Percentiles rank a stretch among this genome's conserved stretches.
Evolutionary conservation across 805 yeast species (phyloP).

Genomic region (Saccharomycodes ludwigii): DNA sequence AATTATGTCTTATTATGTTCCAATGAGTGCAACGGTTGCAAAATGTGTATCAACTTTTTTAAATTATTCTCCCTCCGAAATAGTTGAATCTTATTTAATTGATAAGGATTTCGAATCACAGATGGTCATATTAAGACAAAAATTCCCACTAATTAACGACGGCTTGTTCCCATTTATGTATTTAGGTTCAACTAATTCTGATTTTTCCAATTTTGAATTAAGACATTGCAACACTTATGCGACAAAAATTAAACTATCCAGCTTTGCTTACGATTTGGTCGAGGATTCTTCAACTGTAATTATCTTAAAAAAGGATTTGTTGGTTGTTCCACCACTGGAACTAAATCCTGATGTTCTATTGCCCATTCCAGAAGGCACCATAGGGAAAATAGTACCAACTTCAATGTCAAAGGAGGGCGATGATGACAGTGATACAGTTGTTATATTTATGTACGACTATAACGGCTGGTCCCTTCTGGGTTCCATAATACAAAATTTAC

Average conservation of each 20-base stretch:
- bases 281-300: slow-evolving; percentile 42
- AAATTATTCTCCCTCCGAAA: slow-evolving; percentile 22
- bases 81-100: slow-evolving; percentile 27
- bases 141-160: slow-evolving; percentile 49
- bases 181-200: slow-evolving; percentile 48
- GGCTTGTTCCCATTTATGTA: slow-evolving; percentile 48
- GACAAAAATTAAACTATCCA: slow-evolving; percentile 29
- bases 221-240: slow-evolving; percentile 50
- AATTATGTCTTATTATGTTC: slow-evolving; percentile 31
- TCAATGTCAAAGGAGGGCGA: slow-evolving; percentile 21
- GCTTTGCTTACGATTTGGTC: slow-evolving; percentile 28
- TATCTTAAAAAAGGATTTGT: slow-evolving; percentile 33
- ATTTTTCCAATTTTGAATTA: slow-evolving; percentile 55
- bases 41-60: slow-evolving; percentile 20
- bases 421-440: slow-evolving; percentile 19
- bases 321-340: slow-evolving; percentile 48
- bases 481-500: slow-evolving; percentile 55
- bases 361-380: slow-evolving; percentile 43
- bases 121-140: slow-evolving; percentile 43
- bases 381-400: slow-evolving; percentile 57
- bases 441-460: slow-evolving; percentile 59
- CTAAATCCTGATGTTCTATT: slow-evolving; percentile 30
- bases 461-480: slow-evolving; percentile 88
- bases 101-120: slow-evolving; percentile 23
- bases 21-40: slow-evolving; percentile 28